Conservation (phyloP, 371 early-diverging fungal genomes). For the Dipsacomyces acuminosporus region DNA sequence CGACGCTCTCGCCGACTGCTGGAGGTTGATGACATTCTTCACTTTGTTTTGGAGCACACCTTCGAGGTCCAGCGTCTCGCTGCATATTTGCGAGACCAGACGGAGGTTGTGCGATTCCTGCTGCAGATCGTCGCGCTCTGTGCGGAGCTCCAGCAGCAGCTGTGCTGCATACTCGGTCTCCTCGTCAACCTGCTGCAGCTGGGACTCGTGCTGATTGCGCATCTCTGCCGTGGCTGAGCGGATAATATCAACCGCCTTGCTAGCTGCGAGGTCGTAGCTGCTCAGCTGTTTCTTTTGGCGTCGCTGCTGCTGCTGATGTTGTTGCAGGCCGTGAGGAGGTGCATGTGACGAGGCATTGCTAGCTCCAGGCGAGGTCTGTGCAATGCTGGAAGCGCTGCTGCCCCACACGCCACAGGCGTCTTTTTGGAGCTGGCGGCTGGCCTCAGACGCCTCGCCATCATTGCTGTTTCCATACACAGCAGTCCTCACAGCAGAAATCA, state of each 20-base stretch:
- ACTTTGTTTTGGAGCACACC: conserved; percentile 11
- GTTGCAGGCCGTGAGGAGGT: too few species aligned
- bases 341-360: too few species aligned
- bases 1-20: conserved; percentile 18
- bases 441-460: too few species aligned
- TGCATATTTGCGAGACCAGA: conserved; percentile 2
- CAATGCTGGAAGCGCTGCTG: too few species aligned
- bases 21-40: conserved; percentile 23
- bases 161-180: conserved; percentile 35
- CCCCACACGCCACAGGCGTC: too few species aligned
- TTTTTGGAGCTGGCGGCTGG: too few species aligned
- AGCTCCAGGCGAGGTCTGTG: too few species aligned
- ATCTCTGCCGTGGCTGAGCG: conserved; percentile 8
- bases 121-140: conserved; percentile 24
- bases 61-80: conserved; percentile 9
- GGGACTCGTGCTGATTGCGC: conserved; percentile 13
- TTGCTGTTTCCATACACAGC: too few species aligned
- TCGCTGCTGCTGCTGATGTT: too few species aligned
- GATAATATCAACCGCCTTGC: conserved; percentile 3
- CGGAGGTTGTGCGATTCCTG: neutral
- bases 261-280: conserved; percentile 9
- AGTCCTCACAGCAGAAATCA: neutral
- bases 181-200: conserved; percentile 11
- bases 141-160: conserved; percentile 38
- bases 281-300: too few species aligned